Base-by-base conservation (phyloP, 495 filamentous ascomycete species). In the Penicillium alfredii region DNA sequence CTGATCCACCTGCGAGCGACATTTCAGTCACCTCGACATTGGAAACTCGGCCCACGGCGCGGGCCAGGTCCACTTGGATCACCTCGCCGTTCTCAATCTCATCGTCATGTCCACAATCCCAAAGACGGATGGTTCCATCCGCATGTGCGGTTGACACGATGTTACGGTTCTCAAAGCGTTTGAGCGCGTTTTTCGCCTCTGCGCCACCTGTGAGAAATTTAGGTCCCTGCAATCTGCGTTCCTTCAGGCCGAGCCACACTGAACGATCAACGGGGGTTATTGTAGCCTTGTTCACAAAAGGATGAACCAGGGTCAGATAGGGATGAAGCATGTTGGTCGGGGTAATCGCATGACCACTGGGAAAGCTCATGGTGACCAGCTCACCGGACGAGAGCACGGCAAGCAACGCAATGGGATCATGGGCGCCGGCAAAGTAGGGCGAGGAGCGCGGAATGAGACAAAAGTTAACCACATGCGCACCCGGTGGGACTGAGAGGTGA, bases 311-410 rank as follows among this genome's bases (percentile, higher is more conserved):
- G 1, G 79, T 80, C 24, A 97, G 54, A 9, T 80, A 88, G 0
- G 86, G 76, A 52, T 93, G 88, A 6, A 96, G 71, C 61, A 93
- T 81, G 49, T 94, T 92, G 0, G 90, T 93, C 4, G 93, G 86
- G 17, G 78, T 82, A 30, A 98, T 87, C 3, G 90, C 82, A 55
- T 88, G 81, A 10, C 93, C 92, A 38, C 78, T 88, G 2, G 92
- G 93, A 51, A 96, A 96, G 48, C 80, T 88, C 57, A 97, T 59
- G 0, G 88, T 93, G 33, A 87, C 68, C 19, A 97, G 51, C 63
- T 97, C 93, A 15, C 92, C 92, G 2, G 86, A 90, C 0, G 81
- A 78, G 2, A 96, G 67, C 14, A 94, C 66, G 12, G 77, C 76
- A 42, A 98, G 62, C 3, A 93, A 61, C 2, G 86, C 87, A 32